Percentiles rank a stretch among this genome's conserved stretches.
phyloP scores from a whole-genome alignment of 148 eudicot genomes.

The Vaccinium macrocarpon region DNA sequence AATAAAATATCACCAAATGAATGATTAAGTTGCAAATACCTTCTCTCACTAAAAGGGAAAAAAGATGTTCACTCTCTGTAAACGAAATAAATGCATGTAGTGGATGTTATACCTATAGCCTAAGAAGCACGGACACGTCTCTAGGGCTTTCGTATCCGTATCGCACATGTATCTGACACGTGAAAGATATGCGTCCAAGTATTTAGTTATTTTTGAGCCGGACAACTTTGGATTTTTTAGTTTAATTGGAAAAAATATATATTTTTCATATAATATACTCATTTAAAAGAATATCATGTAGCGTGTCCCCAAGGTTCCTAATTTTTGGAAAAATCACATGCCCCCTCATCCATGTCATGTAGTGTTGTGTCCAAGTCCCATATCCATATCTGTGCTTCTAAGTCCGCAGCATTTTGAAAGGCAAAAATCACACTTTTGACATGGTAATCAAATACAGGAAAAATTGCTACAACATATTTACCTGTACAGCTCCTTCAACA shows the following conservation, averaged over 20 bases:
- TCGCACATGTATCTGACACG: neutral
- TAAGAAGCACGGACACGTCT: neutral
- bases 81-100: neutral
- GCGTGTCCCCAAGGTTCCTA: neutral
- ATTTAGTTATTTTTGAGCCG: neutral
- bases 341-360: neutral
- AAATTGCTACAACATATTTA: slow-evolving; percentile 20
- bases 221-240: neutral
- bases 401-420: slow-evolving; percentile 3
- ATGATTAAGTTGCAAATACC: neutral
- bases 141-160: neutral
- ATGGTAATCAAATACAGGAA: neutral
- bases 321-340: neutral
- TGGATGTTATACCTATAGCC: neutral
- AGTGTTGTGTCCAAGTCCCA: neutral
- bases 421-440: neutral
- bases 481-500: slow-evolving; percentile 71
- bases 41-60: neutral
- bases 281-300: too few relatives aligned
- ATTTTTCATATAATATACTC: too few relatives aligned
- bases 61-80: neutral
- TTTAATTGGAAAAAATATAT: too few relatives aligned
- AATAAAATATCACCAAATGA: neutral
- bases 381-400: neutral
- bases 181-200: neutral